phyloP scores from a whole-genome alignment of 2,329 filamentous ascomycete genomes.

The Xenoacremonium recifei region DNA sequence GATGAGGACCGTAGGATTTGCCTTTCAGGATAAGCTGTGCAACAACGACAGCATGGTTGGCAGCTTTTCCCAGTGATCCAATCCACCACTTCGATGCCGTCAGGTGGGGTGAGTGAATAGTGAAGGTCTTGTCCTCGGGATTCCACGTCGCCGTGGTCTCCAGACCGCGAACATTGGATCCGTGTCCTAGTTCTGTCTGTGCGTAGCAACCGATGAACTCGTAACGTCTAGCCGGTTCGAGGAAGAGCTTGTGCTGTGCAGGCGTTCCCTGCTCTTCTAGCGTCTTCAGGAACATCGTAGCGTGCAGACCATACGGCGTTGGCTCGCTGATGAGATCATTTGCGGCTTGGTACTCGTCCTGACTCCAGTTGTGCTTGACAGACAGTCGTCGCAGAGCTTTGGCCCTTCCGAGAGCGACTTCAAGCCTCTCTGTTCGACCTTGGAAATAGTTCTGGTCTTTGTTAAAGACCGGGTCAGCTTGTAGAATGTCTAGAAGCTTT shows the following conservation, averaged over 20 bases:
- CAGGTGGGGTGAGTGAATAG: constrained; percentile 68
- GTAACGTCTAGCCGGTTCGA: constrained; percentile 67
- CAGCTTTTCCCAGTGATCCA: constrained; percentile 71
- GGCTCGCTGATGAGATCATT: constrained; percentile 71
- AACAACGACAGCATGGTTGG: constrained; percentile 77
- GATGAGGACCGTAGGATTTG: constrained; percentile 70
- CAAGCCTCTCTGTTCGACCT: constrained; percentile 66
- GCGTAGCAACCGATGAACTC: constrained; percentile 77
- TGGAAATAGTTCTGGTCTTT: constrained; percentile 77
- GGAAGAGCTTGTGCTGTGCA: constrained; percentile 71
- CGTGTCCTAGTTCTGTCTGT: constrained; percentile 78
- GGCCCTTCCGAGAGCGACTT: constrained; percentile 65
- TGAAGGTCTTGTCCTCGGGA: constrained; percentile 70
- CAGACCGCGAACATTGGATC: constrained; percentile 71
- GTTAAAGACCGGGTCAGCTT: constrained; percentile 69
- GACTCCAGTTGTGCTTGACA: constrained; percentile 65
- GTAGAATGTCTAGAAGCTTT: constrained; percentile 61
- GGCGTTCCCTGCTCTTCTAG: constrained; percentile 69
- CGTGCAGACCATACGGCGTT: constrained; percentile 71
- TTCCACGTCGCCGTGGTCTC: constrained; percentile 76
- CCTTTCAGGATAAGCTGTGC: constrained; percentile 70
- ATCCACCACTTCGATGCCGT: constrained; percentile 87
- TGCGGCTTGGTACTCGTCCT: constrained; percentile 63
- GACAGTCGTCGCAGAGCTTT: constrained; percentile 69
- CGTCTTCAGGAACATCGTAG: constrained; percentile 51